Evolutionary conservation across 1,284 basidiomycete genomes (phyloP).

Genomic region (Trametes polyzona): DNA sequence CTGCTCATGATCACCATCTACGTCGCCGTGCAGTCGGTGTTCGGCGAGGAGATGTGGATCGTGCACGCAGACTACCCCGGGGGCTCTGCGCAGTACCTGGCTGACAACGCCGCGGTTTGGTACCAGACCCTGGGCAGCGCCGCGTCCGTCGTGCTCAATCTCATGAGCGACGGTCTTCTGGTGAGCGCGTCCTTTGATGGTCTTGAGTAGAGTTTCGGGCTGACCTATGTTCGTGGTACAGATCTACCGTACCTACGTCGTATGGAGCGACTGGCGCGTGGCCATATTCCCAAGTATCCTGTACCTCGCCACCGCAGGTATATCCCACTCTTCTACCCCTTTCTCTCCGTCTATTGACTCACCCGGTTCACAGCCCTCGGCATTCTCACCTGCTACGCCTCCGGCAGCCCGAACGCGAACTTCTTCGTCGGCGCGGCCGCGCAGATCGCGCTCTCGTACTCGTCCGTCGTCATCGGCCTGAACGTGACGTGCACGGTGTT

Average conservation of each 20-base stretch:
- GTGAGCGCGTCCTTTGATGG: not conserved
- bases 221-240: not conserved
- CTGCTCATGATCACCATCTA: conserved; percentile 22
- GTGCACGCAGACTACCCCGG: conserved; percentile 22
- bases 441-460: conserved; percentile 14
- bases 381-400: conserved; percentile 15
- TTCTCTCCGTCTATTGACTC: not conserved
- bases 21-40: conserved; percentile 18
- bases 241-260: conserved; percentile 20
- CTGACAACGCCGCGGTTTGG: conserved; percentile 21
- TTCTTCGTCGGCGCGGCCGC: conserved; percentile 15
- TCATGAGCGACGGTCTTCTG: conserved; percentile 20
- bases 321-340: too few species aligned
- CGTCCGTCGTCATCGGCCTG: conserved; percentile 10
- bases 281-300: conserved; percentile 11
- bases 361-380: conserved; percentile 7
- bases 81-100: conserved; percentile 16
- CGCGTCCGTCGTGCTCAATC: conserved; percentile 16
- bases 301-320: conserved; percentile 9
- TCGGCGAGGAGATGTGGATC: conserved; percentile 28
- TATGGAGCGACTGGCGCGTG: conserved; percentile 15
- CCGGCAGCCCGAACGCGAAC: conserved; percentile 12
- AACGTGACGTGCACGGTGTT: conserved; percentile 16
- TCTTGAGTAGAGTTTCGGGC: not conserved
- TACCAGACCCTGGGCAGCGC: conserved; percentile 25